Evolutionary conservation across 2,329 filamentous ascomycete species (phyloP), one percentile per base, ranked within the genome.

Genomic region (Pseudogymnoascus verrucosus): DNA sequence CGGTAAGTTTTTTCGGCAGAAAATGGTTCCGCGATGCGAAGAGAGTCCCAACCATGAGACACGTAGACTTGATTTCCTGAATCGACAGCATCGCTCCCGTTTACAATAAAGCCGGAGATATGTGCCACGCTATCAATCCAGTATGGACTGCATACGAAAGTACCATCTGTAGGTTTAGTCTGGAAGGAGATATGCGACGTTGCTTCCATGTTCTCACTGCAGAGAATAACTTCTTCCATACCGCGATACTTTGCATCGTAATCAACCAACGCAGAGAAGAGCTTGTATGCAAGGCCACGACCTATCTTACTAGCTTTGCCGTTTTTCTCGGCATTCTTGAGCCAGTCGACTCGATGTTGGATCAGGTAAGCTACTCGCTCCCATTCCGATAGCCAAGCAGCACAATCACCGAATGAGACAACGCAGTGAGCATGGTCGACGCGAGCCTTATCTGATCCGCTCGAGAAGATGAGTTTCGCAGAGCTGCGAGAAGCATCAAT

Each of bases 221-320:
- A 76, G 5, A 87, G 75, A 37, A 86, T 78, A 5, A 87, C 82
- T 63, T 84, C 81, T 40, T 85, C 78, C 76, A 86, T 85, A 23
- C 83, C 84, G 62, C 77, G 78, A 71, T 83, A 87, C 39, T 77
- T 77, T 7, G 71, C 73, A 14, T 78, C 76, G 66, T 86, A 87
- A 69, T 85, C 82, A 5, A 86, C 84, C 0, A 86, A 74, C 44
- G 81, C 79, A 57, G 78, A 78, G 68, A 83, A 84, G 61, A 88
- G 81, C 76, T 92, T 93, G 81, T 95, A 95, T 12, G 88, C 87
- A 77, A 92, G 84, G 36, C 88, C 88, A 26, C 88, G 85, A 60
- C 88, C 84, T 66, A 92, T 83, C 76, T 89, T 89, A 73, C 89
- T 88, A 28, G 88, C 88, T 63, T 83, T 82, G 40, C 89, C 89